Base-by-base conservation (phyloP, 164 flowering plant genomes). In the Hamamelis virginiana region DNA sequence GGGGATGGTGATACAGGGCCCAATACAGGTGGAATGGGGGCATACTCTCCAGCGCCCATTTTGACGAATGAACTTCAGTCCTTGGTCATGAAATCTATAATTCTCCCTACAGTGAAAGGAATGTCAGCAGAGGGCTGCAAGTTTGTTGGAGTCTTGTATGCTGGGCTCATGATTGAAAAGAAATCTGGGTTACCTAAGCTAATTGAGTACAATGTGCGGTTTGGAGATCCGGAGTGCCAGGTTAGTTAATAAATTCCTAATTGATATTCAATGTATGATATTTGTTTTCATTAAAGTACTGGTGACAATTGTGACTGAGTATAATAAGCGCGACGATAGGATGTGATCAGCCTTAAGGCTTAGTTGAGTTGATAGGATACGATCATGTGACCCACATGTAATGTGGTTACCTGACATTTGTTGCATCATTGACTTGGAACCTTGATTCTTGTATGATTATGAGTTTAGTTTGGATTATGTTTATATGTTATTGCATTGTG, bases 201-300 rank as follows among this genome's bases (percentile, higher is more conserved):
- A 44, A 92, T 95, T 8, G 98, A 92, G 85, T 92, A 89, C 78
- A 95, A 95, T 72, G 97, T 95, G 64, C 91, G 98, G 0, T 95
- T 95, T 84, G 98, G 98, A 57, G 98, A 95, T 78, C 97, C 98
- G 23, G 97, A 95, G 80, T 95, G 98, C 80, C 98, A 95, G 96
- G 97, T 95, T 18, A 68, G 89, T 80, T 15, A 28, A 74, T n/a
- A 33, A 0, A 21, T 1, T 19, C 10, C 25, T 46, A 50, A 21
- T n/a, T 63, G 21, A 22, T 15, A 33, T 41, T 51, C 33, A 3
- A 56, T 16, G 50, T 23, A 19, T 68, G 26, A 45, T 27, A 47
- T 1, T 26, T 33, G 41, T 33, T 2, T 22, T 60, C 10, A 60
- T 28, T 33, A 16, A 46, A 10, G 13, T 46, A 46, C 50, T 46